Evolutionary conservation across 805 yeast species (phyloP).

Genomic region (Ogataea neopini): DNA sequence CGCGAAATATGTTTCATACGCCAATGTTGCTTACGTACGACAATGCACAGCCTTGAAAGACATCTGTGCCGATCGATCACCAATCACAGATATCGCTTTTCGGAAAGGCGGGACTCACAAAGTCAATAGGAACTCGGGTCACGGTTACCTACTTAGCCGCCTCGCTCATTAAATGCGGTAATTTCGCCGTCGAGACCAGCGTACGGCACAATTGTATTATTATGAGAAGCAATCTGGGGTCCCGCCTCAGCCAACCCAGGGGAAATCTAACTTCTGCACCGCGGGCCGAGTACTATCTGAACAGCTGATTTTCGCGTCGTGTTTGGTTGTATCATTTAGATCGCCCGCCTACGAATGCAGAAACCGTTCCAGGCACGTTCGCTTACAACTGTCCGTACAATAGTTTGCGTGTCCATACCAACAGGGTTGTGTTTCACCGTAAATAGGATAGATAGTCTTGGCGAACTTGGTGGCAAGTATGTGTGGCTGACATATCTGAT

Average conservation of each 20-base stretch:
- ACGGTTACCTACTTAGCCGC: neutral
- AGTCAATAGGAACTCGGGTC: neutral
- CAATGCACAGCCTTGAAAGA: slow-evolving; percentile 5
- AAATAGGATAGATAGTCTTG: neutral
- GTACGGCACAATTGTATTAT: neutral
- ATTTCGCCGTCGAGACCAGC: too few species aligned
- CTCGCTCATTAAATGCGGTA: neutral
- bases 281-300: neutral
- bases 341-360: slow-evolving; percentile 3
- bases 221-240: neutral
- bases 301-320: neutral
- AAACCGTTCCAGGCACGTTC: slow-evolving; percentile 7
- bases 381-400: neutral
- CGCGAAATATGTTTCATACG: slow-evolving; percentile 9
- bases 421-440: neutral
- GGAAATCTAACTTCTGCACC: neutral
- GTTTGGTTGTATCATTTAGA: neutral
- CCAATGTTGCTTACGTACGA: neutral
- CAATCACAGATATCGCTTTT: neutral
- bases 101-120: too few species aligned
- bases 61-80: neutral
- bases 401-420: neutral
- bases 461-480: neutral
- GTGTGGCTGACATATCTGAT: neutral
- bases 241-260: neutral